Evolutionary conservation across 352 stramenopile genomes (phyloP).

Genomic region (Halophytophthora batemanensis): DNA sequence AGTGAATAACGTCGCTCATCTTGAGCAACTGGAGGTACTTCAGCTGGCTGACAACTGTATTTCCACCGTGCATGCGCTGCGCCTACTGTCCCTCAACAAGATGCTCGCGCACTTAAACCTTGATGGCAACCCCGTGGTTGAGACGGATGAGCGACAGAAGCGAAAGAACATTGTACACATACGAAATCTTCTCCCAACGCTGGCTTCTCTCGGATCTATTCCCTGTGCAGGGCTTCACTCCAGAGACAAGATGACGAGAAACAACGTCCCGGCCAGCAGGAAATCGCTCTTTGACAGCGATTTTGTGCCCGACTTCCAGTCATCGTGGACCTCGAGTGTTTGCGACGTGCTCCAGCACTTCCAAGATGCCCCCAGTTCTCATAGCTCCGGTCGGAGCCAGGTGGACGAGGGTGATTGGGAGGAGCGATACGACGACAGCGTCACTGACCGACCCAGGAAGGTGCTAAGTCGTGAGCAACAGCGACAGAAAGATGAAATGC

Average conservation of each 20-base stretch:
- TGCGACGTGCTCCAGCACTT: slow-evolving; percentile 55
- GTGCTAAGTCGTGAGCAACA: slow-evolving; percentile 53
- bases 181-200: slow-evolving; percentile 66
- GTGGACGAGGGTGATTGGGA: slow-evolving; percentile 25
- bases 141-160: slow-evolving; percentile 59
- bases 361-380: slow-evolving; percentile 29
- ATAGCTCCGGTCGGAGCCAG: slow-evolving; percentile 9
- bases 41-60: slow-evolving; percentile 53
- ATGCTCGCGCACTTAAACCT: slow-evolving; percentile 62
- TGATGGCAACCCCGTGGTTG: slow-evolving; percentile 70
- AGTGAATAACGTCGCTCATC: slow-evolving; percentile 76
- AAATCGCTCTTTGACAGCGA: slow-evolving; percentile 50
- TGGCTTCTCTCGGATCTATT: slow-evolving; percentile 64
- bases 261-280: slow-evolving; percentile 7
- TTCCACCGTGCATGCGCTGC: slow-evolving; percentile 41
- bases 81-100: slow-evolving; percentile 74
- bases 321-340: slow-evolving; percentile 48
- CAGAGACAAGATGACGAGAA: slow-evolving; percentile 56
- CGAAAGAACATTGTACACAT: slow-evolving; percentile 76
- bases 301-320: slow-evolving; percentile 27
- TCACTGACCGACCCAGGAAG: slow-evolving; percentile 27
- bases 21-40: slow-evolving; percentile 57
- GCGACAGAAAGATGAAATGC: slow-evolving; percentile 61
- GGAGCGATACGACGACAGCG: slow-evolving; percentile 29
- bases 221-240: slow-evolving; percentile 33